Evolutionary conservation across 2,329 filamentous ascomycete genomes (phyloP).

Genomic region (Phaeosphaeria sp.): DNA sequence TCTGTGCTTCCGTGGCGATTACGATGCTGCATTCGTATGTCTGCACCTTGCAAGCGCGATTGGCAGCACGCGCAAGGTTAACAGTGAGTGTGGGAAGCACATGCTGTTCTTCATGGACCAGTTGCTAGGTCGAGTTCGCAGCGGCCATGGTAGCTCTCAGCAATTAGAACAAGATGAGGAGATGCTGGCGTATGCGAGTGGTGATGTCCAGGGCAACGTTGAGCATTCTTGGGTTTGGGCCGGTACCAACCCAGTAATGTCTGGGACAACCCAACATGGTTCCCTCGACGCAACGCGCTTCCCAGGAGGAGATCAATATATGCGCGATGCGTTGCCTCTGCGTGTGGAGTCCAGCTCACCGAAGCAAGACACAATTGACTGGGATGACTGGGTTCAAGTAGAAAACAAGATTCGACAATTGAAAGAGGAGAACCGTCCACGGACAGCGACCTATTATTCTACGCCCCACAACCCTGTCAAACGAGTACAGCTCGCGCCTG

Average conservation of each 20-base stretch:
- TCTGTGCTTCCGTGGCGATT: constrained; percentile 75
- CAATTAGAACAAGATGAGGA: constrained; percentile 77
- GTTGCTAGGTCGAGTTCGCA: constrained; percentile 64
- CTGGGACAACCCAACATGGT: constrained; percentile 8
- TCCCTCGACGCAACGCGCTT: constrained; percentile 13
- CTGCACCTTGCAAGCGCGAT: constrained; percentile 75
- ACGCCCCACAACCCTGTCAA: constrained; percentile 47
- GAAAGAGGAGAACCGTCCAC: constrained; percentile 53
- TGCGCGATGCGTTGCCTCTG: constrained; percentile 53
- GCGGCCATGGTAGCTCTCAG: constrained; percentile 46
- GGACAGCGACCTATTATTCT: constrained; percentile 42
- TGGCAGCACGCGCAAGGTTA: constrained; percentile 73
- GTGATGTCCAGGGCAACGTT: constrained; percentile 81
- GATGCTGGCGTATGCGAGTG: constrained; percentile 82
- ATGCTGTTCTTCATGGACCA: constrained; percentile 79
- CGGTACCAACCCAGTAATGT: constrained; percentile 48
- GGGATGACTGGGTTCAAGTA: constrained; percentile 81
- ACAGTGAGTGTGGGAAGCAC: constrained; percentile 79
- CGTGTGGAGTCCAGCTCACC: constrained; percentile 61
- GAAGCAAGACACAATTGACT: constrained; percentile 67
- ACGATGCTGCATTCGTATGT: constrained; percentile 74
- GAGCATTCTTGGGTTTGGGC: constrained; percentile 85
- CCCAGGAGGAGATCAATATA: constrained; percentile 31
- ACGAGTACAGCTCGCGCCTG: constrained; percentile 42
- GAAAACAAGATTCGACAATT: constrained; percentile 68